Conservation (phyloP, 176 grass and related monocot genomes). For the Pontederia crassipes region DNA sequence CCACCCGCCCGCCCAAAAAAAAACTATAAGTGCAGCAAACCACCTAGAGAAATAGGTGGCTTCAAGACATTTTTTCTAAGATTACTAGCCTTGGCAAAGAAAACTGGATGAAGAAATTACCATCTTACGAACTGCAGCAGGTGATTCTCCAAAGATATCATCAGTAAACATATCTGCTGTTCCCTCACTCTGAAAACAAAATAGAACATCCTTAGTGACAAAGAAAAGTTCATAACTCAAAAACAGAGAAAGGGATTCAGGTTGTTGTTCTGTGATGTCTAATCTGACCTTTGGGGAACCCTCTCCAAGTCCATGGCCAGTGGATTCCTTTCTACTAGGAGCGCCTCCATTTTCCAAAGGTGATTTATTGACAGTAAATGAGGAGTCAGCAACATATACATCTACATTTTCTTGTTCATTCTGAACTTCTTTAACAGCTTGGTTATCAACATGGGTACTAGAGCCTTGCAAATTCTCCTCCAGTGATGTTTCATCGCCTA, state of each 20-base stretch:
- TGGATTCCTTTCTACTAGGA: constrained; percentile 21
- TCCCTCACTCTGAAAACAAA: constrained; percentile 57
- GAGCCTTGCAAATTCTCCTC: constrained; percentile 14
- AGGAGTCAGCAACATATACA: constrained; percentile 33
- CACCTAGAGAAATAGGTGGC: too few relatives aligned
- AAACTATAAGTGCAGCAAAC: too few relatives aligned
- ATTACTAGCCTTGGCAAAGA: background rate
- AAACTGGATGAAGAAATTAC: constrained; percentile 28
- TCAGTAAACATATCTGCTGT: constrained; percentile 89
- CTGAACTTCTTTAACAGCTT: constrained; percentile 13
- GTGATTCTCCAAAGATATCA: constrained; percentile 96
- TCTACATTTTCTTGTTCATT: constrained; percentile 50
- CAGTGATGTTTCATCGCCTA: constrained; percentile 18
- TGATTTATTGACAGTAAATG: constrained; percentile 69
- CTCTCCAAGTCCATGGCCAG: constrained; percentile 61
- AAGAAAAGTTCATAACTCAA: background rate
- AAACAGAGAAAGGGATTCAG: background rate
- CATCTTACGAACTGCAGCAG: constrained; percentile 56
- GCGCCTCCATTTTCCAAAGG: constrained; percentile 30
- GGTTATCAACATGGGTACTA: background rate
- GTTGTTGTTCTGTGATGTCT: constrained; percentile 1
- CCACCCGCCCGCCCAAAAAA: too few relatives aligned
- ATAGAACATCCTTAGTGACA: background rate
- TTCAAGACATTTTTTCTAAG: too few relatives aligned
- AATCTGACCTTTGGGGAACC: constrained; percentile 77